phyloP scores from a whole-genome alignment of 306 rosid species.

The Quercus berberidifolia region DNA sequence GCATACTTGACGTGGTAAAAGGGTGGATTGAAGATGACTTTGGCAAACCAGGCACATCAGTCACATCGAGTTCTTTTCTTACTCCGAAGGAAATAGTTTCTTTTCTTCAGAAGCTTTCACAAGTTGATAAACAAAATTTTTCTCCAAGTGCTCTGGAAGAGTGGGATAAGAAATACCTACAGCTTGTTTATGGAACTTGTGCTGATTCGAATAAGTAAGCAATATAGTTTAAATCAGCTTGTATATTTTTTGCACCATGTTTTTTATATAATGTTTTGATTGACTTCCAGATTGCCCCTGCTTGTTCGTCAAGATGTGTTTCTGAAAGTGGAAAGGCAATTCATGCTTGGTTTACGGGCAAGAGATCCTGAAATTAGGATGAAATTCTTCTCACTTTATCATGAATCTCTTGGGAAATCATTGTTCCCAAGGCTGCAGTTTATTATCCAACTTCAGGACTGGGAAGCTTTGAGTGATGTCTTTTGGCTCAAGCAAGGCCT shows the following conservation, averaged over 20 bases:
- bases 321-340: slow-evolving; percentile 88
- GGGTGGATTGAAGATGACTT: slow-evolving; percentile 96
- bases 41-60: slow-evolving; percentile 73
- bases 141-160: slow-evolving; percentile 59
- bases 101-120: slow-evolving; percentile 94
- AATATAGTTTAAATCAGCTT: slow-evolving; percentile 5
- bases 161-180: slow-evolving; percentile 89
- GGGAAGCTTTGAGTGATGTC: slow-evolving; percentile 95
- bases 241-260: slow-evolving; percentile 13
- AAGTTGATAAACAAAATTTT: slow-evolving; percentile 82
- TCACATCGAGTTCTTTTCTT: slow-evolving; percentile 61
- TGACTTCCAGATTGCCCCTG: slow-evolving; percentile 55
- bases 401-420: slow-evolving; percentile 77
- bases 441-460: slow-evolving; percentile 84
- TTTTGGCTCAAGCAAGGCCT: slow-evolving; percentile 99
- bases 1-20: slow-evolving; percentile 94
- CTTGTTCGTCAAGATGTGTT: slow-evolving; percentile 83
- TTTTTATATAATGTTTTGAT: slow-evolving; percentile 17
- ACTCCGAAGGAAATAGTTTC: slow-evolving; percentile 84
- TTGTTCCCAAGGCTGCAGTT: slow-evolving; percentile 83
- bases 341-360: slow-evolving; percentile 96
- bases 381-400: slow-evolving; percentile 84
- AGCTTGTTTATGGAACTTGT: slow-evolving; percentile 85
- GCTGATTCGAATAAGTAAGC: slow-evolving; percentile 87
- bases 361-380: slow-evolving; percentile 87